Evolutionary conservation across 192 early-diverging fungal genomes (phyloP).

Genomic region (Paraglomus brasilianum): DNA sequence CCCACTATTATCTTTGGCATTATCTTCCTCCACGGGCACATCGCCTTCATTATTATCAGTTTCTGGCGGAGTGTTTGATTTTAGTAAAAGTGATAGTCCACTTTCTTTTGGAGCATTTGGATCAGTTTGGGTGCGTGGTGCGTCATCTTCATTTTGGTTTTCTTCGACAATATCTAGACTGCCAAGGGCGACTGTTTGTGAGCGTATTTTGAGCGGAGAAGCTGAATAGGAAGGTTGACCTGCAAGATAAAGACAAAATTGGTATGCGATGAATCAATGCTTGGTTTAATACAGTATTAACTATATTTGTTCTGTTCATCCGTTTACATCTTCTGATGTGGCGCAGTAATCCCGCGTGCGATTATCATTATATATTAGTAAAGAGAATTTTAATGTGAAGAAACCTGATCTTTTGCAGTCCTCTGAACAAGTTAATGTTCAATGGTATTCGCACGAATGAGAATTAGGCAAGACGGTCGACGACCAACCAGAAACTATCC

Average conservation of each 20-base stretch:
- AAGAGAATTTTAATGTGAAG: neutral
- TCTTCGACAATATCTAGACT: constrained; percentile 26
- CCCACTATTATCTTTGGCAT: neutral
- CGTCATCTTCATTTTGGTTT: constrained; percentile 12
- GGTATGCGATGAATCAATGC: neutral
- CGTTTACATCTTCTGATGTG: neutral
- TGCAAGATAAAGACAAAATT: neutral
- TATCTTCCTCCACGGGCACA: neutral
- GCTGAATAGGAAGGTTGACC: constrained; percentile 38
- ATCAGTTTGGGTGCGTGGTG: neutral
- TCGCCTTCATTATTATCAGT: neutral
- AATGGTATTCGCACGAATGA: neutral
- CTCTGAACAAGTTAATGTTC: neutral
- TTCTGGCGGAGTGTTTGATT: constrained; percentile 9
- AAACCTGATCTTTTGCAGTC: neutral
- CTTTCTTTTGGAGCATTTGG: constrained; percentile 1
- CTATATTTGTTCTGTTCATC: neutral
- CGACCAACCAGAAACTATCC: neutral
- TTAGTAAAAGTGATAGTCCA: constrained; percentile 32
- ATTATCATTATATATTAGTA: neutral
- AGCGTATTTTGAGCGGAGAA: constrained; percentile 41
- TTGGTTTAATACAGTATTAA: neutral
- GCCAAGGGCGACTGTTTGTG: constrained; percentile 41
- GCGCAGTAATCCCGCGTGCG: neutral
- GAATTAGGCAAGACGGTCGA: neutral